Evolutionary conservation across 169 alveolate genomes (phyloP).

Genomic region (Plasmodium gaboni): DNA sequence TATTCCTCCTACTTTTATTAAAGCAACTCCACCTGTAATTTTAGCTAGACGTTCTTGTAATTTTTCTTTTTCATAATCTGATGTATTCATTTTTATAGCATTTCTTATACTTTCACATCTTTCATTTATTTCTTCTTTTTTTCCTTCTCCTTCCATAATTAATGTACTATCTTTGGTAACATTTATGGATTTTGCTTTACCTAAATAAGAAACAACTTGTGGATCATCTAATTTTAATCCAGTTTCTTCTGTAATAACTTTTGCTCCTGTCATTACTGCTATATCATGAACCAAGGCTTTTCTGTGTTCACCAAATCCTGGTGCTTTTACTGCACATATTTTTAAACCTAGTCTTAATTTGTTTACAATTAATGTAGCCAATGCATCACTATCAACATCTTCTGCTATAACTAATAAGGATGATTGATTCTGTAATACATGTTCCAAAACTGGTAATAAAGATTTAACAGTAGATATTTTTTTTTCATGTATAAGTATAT

Average conservation of each 20-base stretch:
- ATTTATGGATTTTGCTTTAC: conserved; percentile 95
- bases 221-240: conserved; percentile 90
- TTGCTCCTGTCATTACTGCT: conserved; percentile 97
- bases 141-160: conserved; percentile 97
- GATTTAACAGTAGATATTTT: conserved; percentile 94
- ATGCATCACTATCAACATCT: conserved; percentile 99
- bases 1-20: conserved; percentile 98
- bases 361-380: conserved; percentile 98
- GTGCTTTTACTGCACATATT: conserved; percentile 98
- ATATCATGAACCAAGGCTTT: conserved; percentile 96
- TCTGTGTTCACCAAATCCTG: conserved; percentile 98
- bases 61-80: conserved; percentile 96
- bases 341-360: conserved; percentile 98
- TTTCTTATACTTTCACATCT: conserved; percentile 94
- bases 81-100: conserved; percentile 90
- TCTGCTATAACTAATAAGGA: conserved; percentile 98
- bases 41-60: conserved; percentile 98
- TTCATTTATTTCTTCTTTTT: conserved; percentile 91
- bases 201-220: conserved; percentile 87
- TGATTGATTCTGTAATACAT: conserved; percentile 93
- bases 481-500: conserved; percentile 95
- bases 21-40: conserved; percentile 99
- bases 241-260: conserved; percentile 94
- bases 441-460: conserved; percentile 96
- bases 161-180: conserved; percentile 99